These are phyloP conservation scores for Emiliania huxleyi DNA, from an alignment of 78 protist genomes.

Conservation along the genomic window DNA sequence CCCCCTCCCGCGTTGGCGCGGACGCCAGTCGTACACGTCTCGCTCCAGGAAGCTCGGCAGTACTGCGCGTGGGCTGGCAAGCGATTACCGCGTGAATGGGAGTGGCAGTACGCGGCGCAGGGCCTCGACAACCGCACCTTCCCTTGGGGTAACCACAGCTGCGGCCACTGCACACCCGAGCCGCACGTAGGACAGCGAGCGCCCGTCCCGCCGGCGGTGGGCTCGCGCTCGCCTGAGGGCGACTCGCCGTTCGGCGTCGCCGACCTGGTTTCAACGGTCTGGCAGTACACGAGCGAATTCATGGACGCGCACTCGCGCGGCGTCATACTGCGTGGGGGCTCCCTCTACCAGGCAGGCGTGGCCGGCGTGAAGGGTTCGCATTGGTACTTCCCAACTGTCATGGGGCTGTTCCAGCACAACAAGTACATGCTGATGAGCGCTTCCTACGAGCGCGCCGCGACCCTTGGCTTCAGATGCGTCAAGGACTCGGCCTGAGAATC, in stretches of 20 bases:
- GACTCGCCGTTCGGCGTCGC: conserved; percentile 16
- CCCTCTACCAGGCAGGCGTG: background rate
- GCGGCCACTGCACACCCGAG: too few relatives aligned
- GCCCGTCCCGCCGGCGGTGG: too few relatives aligned
- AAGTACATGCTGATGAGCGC: background rate
- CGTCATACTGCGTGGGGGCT: conserved; percentile 15
- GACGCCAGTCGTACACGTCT: background rate
- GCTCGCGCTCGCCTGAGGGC: background rate
- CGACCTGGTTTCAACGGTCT: background rate
- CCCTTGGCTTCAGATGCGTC: background rate
- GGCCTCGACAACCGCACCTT: conserved; percentile 7
- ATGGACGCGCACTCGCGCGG: conserved; percentile 9
- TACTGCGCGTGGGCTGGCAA: background rate
- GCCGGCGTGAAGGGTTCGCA: too few relatives aligned
- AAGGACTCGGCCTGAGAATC: too few relatives aligned
- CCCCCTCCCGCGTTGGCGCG: too few relatives aligned
- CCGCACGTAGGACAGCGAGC: too few relatives aligned
- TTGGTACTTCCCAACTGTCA: background rate
- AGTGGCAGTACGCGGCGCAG: conserved; percentile 40
- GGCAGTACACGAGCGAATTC: conserved; percentile 7
- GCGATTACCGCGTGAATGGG: conserved; percentile 7
- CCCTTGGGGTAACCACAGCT: conserved; percentile 14
- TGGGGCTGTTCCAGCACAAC: background rate
- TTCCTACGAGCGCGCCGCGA: background rate
- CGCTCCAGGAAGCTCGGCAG: background rate